Evolutionary conservation across 257 asterid genomes (phyloP).

Genomic region (Solanum piurae): DNA sequence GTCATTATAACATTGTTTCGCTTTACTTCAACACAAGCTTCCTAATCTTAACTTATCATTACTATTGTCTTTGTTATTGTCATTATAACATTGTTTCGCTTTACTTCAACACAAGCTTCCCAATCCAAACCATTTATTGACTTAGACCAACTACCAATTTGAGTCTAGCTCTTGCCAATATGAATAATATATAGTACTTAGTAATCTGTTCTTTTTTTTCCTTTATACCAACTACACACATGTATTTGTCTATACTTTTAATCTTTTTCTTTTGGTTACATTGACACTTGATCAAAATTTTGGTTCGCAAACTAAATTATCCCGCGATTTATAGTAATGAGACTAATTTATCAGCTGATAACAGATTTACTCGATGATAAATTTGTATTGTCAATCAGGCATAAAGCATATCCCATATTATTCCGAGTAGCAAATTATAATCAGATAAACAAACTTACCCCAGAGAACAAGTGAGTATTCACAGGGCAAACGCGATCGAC

Average conservation of each 20-base stretch:
- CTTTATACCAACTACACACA: background rate
- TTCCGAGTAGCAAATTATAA: no score
- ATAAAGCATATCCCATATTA: background rate
- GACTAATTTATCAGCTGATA: background rate
- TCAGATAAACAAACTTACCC: slow-evolving; percentile 34
- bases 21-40: background rate
- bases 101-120: no score
- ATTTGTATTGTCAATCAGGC: background rate
- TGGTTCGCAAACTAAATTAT: no score
- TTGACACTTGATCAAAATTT: background rate
- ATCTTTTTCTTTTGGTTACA: background rate
- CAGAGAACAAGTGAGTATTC: slow-evolving; percentile 84
- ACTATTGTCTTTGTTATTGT: no score
- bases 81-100: no score
- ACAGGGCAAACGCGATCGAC: slow-evolving; percentile 77
- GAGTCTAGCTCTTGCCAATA: background rate
- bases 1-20: background rate
- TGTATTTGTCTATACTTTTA: background rate
- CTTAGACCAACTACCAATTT: background rate
- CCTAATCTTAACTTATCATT: background rate
- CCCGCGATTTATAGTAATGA: background rate
- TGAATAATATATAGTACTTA: no score
- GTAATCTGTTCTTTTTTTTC: background rate
- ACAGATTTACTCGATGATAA: background rate
- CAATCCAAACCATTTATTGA: background rate